Percentiles rank a stretch among this genome's conserved stretches.
Conservation (phyloP, 2,329 filamentous ascomycete genomes). For the Ceratocystis colombiana region DNA sequence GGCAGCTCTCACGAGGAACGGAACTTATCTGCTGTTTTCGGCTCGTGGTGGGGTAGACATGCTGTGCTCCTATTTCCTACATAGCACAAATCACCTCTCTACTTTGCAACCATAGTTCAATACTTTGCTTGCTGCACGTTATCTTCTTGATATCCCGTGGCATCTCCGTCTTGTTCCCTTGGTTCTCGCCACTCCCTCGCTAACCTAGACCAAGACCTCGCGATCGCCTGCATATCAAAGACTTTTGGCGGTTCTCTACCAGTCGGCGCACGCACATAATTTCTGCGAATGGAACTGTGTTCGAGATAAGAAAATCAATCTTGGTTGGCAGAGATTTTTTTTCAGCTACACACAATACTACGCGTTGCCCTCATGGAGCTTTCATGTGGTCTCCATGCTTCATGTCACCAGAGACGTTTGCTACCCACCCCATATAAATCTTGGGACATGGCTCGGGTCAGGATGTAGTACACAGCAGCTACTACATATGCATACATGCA, state of each 20-base stretch:
- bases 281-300: background rate
- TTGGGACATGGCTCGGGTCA: background rate
- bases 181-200: background rate
- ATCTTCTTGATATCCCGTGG: background rate
- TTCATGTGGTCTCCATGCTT: background rate
- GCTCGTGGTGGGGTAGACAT: background rate
- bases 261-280: background rate
- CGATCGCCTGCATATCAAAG: conserved; percentile 9
- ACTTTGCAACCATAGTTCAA: background rate
- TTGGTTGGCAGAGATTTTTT: background rate
- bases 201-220: background rate
- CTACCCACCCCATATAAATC: background rate
- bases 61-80: background rate
- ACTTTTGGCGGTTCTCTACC: background rate
- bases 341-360: background rate
- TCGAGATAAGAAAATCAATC: background rate
- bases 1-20: background rate
- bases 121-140: background rate
- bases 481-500: background rate
- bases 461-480: background rate
- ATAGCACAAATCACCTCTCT: background rate
- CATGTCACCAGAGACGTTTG: background rate
- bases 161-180: background rate
- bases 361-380: too few relatives aligned
- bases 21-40: background rate